Base-by-base conservation (phyloP, 2,329 filamentous ascomycete genomes). In the Didymellaceae sp. region DNA sequence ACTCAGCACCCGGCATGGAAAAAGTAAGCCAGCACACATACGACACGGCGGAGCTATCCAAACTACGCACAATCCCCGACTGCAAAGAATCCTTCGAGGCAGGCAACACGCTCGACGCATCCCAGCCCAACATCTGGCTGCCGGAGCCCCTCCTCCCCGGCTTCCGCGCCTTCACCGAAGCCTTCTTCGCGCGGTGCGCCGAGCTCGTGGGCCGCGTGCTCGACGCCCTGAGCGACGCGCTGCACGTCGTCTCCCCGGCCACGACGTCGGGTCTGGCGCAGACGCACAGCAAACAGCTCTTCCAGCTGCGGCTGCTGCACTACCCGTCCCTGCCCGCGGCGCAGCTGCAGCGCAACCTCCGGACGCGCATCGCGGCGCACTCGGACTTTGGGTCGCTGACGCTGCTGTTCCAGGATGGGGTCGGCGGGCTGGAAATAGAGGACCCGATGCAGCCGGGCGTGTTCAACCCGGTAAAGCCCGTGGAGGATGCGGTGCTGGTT, bases 111-210 rank as follows among this genome's bases (percentile, higher is more conserved):
- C 43, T 53, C 18, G 70, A 72, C 38, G 20, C 26, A 6, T 20
- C 48, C 2, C 68, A 73, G 39, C 69, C 70, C n/a, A 78, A 77
- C 55, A 72, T 77, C 43, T 78, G 75, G 75, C 57, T 67, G 0
- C 70, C 73, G 0, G 73, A 76, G 9, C 58, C 66, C 4, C 55
- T 55, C 14, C 58, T 77, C 5, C 73, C 73, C 0, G 74, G 75
- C 1, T 78, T 77, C 58, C 61, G 67, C 2, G 13, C 39, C 1
- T 68, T 62, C 46, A 59, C 70, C 55, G 55, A 70, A 37, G 20
- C 22, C 3, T 70, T 65, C 54, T 72, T 70, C 43, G 14, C 37
- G 5, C 16, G 32, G 16, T 66, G 66, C 45, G 25, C 45, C 5
- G 10, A 18, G 5, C 47, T 73, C 1, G 45, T 68, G 2, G 61